Evolutionary conservation across 805 yeast species (phyloP).

Genomic region (Osmozyma mogii): DNA sequence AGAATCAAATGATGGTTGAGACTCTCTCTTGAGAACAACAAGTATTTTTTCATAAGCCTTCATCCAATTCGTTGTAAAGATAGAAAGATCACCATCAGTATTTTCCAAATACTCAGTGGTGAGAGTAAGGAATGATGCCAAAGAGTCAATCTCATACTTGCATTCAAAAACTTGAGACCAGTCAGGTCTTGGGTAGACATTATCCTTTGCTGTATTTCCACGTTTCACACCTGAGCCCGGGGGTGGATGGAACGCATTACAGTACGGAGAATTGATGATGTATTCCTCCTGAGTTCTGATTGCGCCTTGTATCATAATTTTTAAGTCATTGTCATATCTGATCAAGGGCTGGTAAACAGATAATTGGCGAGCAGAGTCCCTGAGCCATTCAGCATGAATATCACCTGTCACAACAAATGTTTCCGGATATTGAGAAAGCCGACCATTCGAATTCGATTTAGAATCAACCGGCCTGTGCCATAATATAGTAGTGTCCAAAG

Average conservation of each 20-base stretch:
- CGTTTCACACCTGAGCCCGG: slow-evolving; percentile 38
- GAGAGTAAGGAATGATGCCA: slow-evolving; percentile 73
- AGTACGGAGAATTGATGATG: slow-evolving; percentile 60
- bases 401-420: slow-evolving; percentile 87
- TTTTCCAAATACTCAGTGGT: slow-evolving; percentile 60
- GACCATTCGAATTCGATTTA: slow-evolving; percentile 10
- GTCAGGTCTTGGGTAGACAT: slow-evolving; percentile 62
- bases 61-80: slow-evolving; percentile 47
- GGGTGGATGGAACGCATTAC: slow-evolving; percentile 92
- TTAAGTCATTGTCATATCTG: slow-evolving; percentile 40
- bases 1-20: slow-evolving; percentile 50
- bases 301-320: slow-evolving; percentile 62
- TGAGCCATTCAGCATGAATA: slow-evolving; percentile 87
- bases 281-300: slow-evolving; percentile 70
- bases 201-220: slow-evolving; percentile 50
- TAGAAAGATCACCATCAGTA: slow-evolving; percentile 40
- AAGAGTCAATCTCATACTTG: slow-evolving; percentile 80
- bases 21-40: slow-evolving; percentile 49
- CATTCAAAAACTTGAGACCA: slow-evolving; percentile 77
- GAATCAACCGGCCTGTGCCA: slow-evolving; percentile 41
- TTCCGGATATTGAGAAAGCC: slow-evolving; percentile 28
- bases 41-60: slow-evolving; percentile 47
- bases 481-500: slow-evolving; percentile 77
- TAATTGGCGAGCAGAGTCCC: slow-evolving; percentile 81
- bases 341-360: slow-evolving; percentile 64